Evolutionary conservation across 1,284 basidiomycete species (phyloP).

Genomic region (Cryptococcus sp.): DNA sequence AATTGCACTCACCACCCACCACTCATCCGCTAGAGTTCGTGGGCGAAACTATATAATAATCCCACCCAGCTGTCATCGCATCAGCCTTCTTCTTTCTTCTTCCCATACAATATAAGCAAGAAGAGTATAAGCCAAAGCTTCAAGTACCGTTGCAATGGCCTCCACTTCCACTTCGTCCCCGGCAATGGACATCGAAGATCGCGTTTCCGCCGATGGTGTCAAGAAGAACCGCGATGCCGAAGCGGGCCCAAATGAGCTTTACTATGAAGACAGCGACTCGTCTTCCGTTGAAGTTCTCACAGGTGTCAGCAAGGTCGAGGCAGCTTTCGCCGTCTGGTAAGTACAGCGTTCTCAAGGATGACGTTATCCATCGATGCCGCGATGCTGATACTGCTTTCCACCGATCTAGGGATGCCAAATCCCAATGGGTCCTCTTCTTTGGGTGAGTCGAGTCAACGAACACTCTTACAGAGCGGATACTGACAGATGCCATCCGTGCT

Average conservation of each 20-base stretch:
- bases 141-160: not conserved
- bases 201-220: not conserved
- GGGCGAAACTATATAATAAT: too few species aligned
- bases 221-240: conserved; percentile 8
- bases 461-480: not conserved
- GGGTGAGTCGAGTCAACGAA: conserved; percentile 54
- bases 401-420: conserved; percentile 32
- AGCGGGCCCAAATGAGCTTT: conserved; percentile 6
- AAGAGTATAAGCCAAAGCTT: not conserved
- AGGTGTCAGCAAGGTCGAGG: conserved; percentile 47
- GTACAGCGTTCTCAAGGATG: conserved; percentile 1
- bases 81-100: not conserved
- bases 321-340: conserved; percentile 48
- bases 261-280: conserved; percentile 14
- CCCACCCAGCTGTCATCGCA: not conserved
- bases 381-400: not conserved
- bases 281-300: conserved; percentile 19
- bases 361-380: too few species aligned
- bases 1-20: not conserved
- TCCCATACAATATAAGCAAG: not conserved
- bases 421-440: conserved; percentile 65
- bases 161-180: not conserved
- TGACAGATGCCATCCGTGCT: not conserved
- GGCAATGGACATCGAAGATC: not conserved
- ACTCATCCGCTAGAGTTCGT: too few species aligned